Evolutionary conservation across 306 rosid species (phyloP), one percentile per base, ranked within the genome.

Genomic region (Echinosophora koreensis): DNA sequence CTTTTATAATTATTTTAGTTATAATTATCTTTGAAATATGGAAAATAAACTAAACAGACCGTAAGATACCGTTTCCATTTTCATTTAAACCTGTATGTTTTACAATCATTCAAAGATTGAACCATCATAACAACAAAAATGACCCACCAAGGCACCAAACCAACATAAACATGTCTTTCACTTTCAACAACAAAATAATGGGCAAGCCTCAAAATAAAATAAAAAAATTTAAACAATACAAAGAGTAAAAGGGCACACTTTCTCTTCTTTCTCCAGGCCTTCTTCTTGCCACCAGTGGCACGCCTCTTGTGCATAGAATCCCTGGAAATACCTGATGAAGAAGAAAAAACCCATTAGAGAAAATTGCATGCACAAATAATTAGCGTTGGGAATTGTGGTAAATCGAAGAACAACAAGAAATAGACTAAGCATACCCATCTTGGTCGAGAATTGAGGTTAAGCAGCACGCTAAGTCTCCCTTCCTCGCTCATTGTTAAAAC

Each of bases 201-300:
- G 9, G 1, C 0, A 32, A 3, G 14, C 46, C 1, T 8, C 0
- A 37, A 28, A 12, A 8, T 30, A 13, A 18, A 50, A 44, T n/a
- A n/a, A n/a, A n/a, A n/a, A n/a, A n/a, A n/a, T n/a, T n/a, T n/a
- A n/a, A n/a, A n/a, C n/a, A n/a, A n/a, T n/a, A n/a, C n/a, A n/a
- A n/a, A n/a, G n/a, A n/a, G n/a, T n/a, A n/a, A 17, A 18, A 2
- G 9, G 2, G 10, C 44, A 1, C 35, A 86, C 90, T 86, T 86
- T 66, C 90, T 47, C 86, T 86, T 86, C 78, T 86, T 86, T 63
- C 90, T 86, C 87, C 90, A 86, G 6, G 87, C 88, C 78, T 85
- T 87, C 83, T 85, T 87, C 83, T 84, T 85, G 81, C 91, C 91
- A 67, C 91, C 91, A 28, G 91, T 86, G 63, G 85, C 87, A 27